Percentiles rank a stretch among this genome's conserved stretches.
Evolutionary conservation across 1,284 basidiomycete genomes (phyloP).

Genomic region (Taiwanofungus camphoratus): DNA sequence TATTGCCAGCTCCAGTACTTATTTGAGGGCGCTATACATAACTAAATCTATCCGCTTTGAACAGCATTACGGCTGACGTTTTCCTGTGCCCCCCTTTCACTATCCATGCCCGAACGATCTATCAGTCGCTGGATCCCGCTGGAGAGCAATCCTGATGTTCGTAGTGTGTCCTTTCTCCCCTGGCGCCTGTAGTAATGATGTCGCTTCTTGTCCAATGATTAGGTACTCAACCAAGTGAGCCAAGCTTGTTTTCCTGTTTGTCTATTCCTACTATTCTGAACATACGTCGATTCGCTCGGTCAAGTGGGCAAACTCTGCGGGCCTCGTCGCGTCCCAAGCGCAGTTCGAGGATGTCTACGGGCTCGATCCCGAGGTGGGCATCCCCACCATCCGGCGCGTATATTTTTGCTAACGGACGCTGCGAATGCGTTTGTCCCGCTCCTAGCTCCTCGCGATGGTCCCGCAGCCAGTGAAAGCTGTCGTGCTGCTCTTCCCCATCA

Average conservation of each 20-base stretch:
- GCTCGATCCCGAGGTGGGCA: constrained; percentile 63
- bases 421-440: neutral
- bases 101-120: constrained; percentile 10
- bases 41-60: constrained; percentile 23
- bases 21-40: too few species aligned
- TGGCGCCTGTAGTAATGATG: neutral
- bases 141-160: neutral
- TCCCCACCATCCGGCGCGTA: too few species aligned
- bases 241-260: neutral
- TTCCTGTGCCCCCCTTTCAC: constrained; percentile 13
- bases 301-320: constrained; percentile 76
- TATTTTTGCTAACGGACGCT: neutral
- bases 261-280: too few species aligned
- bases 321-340: constrained; percentile 52
- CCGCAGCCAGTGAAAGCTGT: constrained; percentile 74
- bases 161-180: neutral
- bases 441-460: constrained; percentile 63
- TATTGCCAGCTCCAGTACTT: too few species aligned
- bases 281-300: constrained; percentile 2
- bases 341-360: constrained; percentile 73
- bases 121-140: neutral
- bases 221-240: constrained; percentile 20
- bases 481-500: constrained; percentile 76
- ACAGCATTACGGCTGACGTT: too few species aligned
- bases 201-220: neutral